Evolutionary conservation across 495 filamentous ascomycete genomes (phyloP).

Genomic region (Rhypophila decipiens): DNA sequence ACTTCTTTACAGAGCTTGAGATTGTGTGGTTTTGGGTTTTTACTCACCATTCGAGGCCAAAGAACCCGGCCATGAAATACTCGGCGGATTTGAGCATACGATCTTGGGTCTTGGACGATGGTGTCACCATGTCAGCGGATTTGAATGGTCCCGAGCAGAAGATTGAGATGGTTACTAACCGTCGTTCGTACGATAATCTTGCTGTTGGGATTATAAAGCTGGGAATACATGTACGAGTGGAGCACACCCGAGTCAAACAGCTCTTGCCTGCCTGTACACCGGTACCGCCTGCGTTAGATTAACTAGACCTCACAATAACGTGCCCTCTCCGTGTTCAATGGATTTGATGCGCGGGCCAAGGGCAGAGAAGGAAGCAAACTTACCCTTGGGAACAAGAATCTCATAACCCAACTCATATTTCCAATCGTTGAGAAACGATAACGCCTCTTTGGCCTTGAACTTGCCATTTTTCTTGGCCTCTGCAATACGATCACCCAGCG

Average conservation of each 20-base stretch:
- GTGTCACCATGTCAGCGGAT: conserved; percentile 28
- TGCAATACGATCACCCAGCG: conserved; percentile 53
- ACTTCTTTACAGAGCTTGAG: conserved; percentile 27
- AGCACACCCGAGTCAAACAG: conserved; percentile 64
- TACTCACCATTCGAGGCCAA: conserved; percentile 49
- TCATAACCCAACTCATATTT: conserved; percentile 69
- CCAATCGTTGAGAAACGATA: conserved; percentile 59
- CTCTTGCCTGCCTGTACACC: conserved; percentile 51
- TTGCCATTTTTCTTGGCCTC: conserved; percentile 48
- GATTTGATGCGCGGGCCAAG: too few species aligned
- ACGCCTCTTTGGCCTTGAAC: conserved; percentile 43
- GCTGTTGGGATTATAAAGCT: conserved; percentile 52
- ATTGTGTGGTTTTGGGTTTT: neutral
- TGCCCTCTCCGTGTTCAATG: too few species aligned
- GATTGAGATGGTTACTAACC: conserved; percentile 30
- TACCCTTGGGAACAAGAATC: conserved; percentile 45
- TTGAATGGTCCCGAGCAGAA: neutral
- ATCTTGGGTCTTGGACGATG: conserved; percentile 42
- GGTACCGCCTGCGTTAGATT: neutral
- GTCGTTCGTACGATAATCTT: conserved; percentile 59
- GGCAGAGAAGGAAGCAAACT: conserved; percentile 16
- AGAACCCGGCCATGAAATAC: conserved; percentile 69
- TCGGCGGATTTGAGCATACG: conserved; percentile 70
- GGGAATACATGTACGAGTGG: conserved; percentile 56
- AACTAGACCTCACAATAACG: neutral